Conservation (phyloP, 441 rosid species). For the Francoa sonchifolia region DNA sequence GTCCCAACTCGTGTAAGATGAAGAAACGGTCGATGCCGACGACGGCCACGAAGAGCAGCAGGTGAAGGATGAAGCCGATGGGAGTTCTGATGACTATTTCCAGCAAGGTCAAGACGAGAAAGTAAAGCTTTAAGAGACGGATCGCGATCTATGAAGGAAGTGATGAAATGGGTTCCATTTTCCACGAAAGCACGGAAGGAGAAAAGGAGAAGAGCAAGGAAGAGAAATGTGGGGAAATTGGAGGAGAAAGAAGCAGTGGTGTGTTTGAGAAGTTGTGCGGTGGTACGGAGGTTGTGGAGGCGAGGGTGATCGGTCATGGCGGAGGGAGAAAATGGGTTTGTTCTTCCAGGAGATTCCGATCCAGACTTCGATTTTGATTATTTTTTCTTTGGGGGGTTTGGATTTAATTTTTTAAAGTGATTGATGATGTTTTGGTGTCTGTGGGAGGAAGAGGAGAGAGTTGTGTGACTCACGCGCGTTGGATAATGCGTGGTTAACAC, state of each 20-base stretch:
- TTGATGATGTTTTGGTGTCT: too few relatives aligned
- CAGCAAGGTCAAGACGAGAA: conserved; percentile 60
- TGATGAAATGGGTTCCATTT: conserved; percentile 47
- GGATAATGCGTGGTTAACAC: too few relatives aligned
- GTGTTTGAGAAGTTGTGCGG: conserved; percentile 41
- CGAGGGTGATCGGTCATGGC: conserved; percentile 61
- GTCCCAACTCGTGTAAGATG: conserved; percentile 81
- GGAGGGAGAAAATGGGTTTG: too few relatives aligned
- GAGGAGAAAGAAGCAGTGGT: conserved; percentile 36
- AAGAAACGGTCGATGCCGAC: conserved; percentile 63
- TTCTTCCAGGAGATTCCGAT: too few relatives aligned
- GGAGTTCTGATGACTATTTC: conserved; percentile 11
- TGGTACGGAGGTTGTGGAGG: conserved; percentile 47
- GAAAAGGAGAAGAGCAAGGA: conserved; percentile 62
- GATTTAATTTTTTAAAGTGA: too few relatives aligned
- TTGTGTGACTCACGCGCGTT: too few relatives aligned
- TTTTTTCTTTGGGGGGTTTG: too few relatives aligned
- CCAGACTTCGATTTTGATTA: too few relatives aligned
- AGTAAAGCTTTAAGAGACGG: conserved; percentile 73
- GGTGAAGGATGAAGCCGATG: conserved; percentile 14
- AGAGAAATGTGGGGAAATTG: conserved; percentile 42
- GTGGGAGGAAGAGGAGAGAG: too few relatives aligned
- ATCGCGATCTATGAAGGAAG: conserved; percentile 70
- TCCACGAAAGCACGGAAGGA: conserved; percentile 72
- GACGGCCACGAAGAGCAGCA: conserved; percentile 17